Conservation (phyloP, 108 stramenopile genomes). For the Skeletonema grethae region DNA sequence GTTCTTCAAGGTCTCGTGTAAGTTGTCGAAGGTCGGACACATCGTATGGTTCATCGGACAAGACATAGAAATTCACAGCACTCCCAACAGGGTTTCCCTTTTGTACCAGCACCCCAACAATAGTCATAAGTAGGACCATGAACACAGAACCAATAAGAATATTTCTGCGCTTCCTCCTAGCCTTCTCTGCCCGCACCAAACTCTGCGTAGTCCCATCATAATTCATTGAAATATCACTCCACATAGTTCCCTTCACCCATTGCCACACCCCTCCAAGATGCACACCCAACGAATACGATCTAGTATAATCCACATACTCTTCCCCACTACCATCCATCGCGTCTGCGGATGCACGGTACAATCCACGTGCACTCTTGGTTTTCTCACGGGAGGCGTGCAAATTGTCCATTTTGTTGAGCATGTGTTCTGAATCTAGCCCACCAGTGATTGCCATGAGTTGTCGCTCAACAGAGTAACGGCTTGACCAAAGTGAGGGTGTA, state of each 20-base stretch:
- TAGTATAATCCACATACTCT: slow-evolving; percentile 41
- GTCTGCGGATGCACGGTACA: slow-evolving; percentile 33
- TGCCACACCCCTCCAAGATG: slow-evolving; percentile 31
- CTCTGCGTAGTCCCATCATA: slow-evolving; percentile 56
- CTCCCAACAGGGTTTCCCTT: slow-evolving; percentile 18
- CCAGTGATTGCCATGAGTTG: slow-evolving; percentile 56
- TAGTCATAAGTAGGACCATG: slow-evolving; percentile 12
- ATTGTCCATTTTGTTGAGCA: slow-evolving; percentile 48
- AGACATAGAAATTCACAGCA: slow-evolving; percentile 73
- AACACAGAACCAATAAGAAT: slow-evolving; percentile 19
- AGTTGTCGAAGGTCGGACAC: slow-evolving; percentile 47
- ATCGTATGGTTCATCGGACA: slow-evolving; percentile 69
- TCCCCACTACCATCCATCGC: slow-evolving; percentile 47
- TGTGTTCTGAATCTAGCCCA: slow-evolving; percentile 33
- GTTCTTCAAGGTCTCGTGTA: slow-evolving; percentile 47
- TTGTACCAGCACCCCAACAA: slow-evolving; percentile 24
- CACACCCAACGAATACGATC: slow-evolving; percentile 16
- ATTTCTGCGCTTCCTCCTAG: slow-evolving; percentile 23
- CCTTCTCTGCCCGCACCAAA: slow-evolving; percentile 42
- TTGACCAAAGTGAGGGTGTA: slow-evolving; percentile 54
- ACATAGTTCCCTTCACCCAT: slow-evolving; percentile 42
- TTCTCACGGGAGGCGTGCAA: slow-evolving; percentile 31
- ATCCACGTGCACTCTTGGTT: slow-evolving; percentile 43
- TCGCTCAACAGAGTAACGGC: slow-evolving; percentile 63
- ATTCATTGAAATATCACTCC: slow-evolving; percentile 48